phyloP scores from a whole-genome alignment of 805 yeast species.

The Saturnispora hagleri region DNA sequence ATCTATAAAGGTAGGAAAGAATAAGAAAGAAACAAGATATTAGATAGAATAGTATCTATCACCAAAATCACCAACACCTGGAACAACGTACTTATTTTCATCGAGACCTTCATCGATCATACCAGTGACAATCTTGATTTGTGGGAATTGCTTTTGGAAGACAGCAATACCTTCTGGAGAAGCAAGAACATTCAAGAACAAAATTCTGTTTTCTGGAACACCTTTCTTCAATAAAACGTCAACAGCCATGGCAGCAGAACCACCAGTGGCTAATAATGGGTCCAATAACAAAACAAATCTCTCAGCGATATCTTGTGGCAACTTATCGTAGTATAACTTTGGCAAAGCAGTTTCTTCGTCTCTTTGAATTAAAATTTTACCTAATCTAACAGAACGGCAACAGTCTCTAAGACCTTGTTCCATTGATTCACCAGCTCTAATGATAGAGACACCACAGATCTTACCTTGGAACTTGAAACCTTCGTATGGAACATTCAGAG shows the following conservation, averaged over 20 bases:
- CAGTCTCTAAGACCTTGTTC: conserved; percentile 97
- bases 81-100: conserved; percentile 75
- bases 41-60: conserved; percentile 92
- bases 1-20: background rate
- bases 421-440: conserved; percentile 98
- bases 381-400: conserved; percentile 91
- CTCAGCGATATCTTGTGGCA: conserved; percentile 85
- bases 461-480: conserved; percentile 85
- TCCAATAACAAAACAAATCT: conserved; percentile 87
- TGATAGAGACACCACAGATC: conserved; percentile 96
- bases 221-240: conserved; percentile 84
- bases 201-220: conserved; percentile 76
- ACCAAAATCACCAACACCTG: conserved; percentile 97
- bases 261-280: conserved; percentile 98
- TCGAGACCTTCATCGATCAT: conserved; percentile 83
- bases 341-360: conserved; percentile 97
- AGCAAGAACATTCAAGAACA: conserved; percentile 84
- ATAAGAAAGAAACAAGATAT: background rate
- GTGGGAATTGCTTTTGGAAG: conserved; percentile 72
- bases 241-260: conserved; percentile 95
- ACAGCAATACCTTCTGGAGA: conserved; percentile 88
- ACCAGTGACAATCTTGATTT: conserved; percentile 85
- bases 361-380: conserved; percentile 93
- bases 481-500: conserved; percentile 58
- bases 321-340: conserved; percentile 82